Evolutionary conservation across 2,329 filamentous ascomycete species (phyloP).

Genomic region (Endocalyx cinctus): DNA sequence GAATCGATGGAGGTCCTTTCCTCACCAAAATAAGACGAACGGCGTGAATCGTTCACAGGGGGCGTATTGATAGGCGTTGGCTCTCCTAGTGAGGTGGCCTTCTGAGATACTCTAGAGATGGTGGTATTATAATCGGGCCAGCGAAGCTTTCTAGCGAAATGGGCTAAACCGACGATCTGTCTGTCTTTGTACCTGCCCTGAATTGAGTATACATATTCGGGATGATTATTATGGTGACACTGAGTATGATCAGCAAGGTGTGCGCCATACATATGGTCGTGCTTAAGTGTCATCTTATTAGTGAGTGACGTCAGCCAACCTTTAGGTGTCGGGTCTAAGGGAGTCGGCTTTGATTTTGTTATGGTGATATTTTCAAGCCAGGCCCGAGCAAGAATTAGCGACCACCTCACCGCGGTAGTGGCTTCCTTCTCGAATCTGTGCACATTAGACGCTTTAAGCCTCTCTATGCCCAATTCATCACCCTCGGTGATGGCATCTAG

Average conservation of each 20-base stretch:
- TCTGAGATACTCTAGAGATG: constrained; percentile 43
- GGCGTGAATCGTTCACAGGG: constrained; percentile 31
- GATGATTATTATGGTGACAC: constrained; percentile 27
- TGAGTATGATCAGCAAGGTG: constrained; percentile 34
- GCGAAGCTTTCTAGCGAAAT: constrained; percentile 58
- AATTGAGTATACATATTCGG: constrained; percentile 42
- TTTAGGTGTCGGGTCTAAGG: constrained; percentile 29
- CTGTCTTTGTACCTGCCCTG: constrained; percentile 51
- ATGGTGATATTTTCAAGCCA: constrained; percentile 67
- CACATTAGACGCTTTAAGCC: constrained; percentile 51
- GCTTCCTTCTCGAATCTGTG: constrained; percentile 59
- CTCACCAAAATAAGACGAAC: constrained; percentile 43
- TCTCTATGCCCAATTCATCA: constrained; percentile 49
- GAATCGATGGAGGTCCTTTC: constrained; percentile 20
- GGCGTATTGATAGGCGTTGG: constrained; percentile 37
- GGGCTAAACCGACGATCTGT: constrained; percentile 57
- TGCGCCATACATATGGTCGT: constrained; percentile 28
- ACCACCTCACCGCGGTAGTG: constrained; percentile 61
- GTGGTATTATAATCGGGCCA: constrained; percentile 59
- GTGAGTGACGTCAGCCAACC: constrained; percentile 57
- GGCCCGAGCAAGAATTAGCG: constrained; percentile 56
- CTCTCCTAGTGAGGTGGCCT: constrained; percentile 38
- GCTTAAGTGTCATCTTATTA: constrained; percentile 45
- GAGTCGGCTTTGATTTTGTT: constrained; percentile 36
- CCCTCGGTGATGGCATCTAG: constrained; percentile 60